These are phyloP conservation scores for Ophiostoma ulmi DNA, from an alignment of 2,329 filamentous ascomycete species.

Conservation along the genomic window DNA sequence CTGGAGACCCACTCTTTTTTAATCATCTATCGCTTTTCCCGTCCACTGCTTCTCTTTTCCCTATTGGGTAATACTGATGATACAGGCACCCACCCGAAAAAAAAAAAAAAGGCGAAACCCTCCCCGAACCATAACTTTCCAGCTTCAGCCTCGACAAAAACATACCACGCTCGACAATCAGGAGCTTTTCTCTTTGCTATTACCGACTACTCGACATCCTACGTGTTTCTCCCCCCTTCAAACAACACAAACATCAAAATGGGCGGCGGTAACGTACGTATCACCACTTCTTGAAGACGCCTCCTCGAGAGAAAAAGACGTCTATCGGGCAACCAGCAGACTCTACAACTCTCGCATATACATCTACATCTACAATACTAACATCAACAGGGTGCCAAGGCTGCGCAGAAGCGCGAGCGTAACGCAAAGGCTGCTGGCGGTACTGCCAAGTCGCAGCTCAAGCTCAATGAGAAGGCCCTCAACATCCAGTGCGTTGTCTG, in stretches of 20 bases:
- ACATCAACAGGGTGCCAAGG: slow-evolving; percentile 36
- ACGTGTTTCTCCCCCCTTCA: neutral
- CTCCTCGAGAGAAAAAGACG: neutral
- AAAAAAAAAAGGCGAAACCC: slow-evolving; percentile 6
- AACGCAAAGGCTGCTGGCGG: slow-evolving; percentile 54
- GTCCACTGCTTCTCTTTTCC: neutral
- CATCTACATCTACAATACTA: neutral
- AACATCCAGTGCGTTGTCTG: slow-evolving; percentile 72
- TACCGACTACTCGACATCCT: neutral
- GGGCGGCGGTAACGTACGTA: slow-evolving; percentile 36
- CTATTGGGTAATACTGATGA: neutral
- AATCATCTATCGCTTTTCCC: neutral
- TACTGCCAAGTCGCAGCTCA: slow-evolving; percentile 62
- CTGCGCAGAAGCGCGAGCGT: slow-evolving; percentile 64
- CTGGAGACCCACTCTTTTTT: neutral
- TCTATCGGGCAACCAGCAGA: neutral
- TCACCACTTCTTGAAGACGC: neutral
- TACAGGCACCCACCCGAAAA: neutral
- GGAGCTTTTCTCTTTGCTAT: neutral
- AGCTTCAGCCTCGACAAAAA: slow-evolving; percentile 7
- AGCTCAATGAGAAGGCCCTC: slow-evolving; percentile 66
- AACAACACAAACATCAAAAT: slow-evolving; percentile 28
- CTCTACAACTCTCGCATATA: neutral
- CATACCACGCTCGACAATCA: neutral
- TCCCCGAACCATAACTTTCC: neutral